These are phyloP conservation scores for Coccomyxa sp. DNA, from an alignment of 139 green algal genomes.

Conservation along the genomic window DNA sequence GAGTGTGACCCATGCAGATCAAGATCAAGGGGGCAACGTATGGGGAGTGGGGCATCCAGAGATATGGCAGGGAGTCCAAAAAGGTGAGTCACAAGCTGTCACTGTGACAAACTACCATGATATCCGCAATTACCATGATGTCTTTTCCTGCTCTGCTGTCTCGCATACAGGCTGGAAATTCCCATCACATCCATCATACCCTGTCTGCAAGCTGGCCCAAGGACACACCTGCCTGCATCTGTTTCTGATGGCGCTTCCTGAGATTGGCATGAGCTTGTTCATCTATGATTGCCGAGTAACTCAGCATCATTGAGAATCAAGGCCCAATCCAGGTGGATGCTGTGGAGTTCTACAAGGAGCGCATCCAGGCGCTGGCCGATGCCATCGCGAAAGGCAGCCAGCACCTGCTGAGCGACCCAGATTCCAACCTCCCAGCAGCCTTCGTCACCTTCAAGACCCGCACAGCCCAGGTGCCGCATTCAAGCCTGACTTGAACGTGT, in stretches of 20 bases:
- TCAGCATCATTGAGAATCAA: not conserved
- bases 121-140: too few relatives aligned
- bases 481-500: too few relatives aligned
- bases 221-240: too few relatives aligned
- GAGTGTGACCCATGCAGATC: constrained; percentile 37
- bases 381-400: not conserved
- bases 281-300: not conserved
- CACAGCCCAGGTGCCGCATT: not conserved
- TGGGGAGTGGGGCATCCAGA: constrained; percentile 48
- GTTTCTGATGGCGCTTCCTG: too few relatives aligned
- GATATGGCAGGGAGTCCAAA: constrained; percentile 46
- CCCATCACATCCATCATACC: too few relatives aligned
- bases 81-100: constrained; percentile 11
- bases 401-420: not conserved
- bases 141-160: too few relatives aligned
- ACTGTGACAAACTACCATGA: too few relatives aligned
- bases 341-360: not conserved
- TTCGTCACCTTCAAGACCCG: constrained; percentile 56
- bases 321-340: not conserved
- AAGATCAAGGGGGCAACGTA: constrained; percentile 33
- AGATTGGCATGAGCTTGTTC: too few relatives aligned
- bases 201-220: too few relatives aligned
- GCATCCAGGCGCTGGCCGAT: not conserved
- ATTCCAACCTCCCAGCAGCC: constrained; percentile 28
- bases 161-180: too few relatives aligned